Evolutionary conservation across 2,329 filamentous ascomycete genomes (phyloP), one percentile per base, ranked within the genome.

Genomic region (Talaromyces albobiverticillius): DNA sequence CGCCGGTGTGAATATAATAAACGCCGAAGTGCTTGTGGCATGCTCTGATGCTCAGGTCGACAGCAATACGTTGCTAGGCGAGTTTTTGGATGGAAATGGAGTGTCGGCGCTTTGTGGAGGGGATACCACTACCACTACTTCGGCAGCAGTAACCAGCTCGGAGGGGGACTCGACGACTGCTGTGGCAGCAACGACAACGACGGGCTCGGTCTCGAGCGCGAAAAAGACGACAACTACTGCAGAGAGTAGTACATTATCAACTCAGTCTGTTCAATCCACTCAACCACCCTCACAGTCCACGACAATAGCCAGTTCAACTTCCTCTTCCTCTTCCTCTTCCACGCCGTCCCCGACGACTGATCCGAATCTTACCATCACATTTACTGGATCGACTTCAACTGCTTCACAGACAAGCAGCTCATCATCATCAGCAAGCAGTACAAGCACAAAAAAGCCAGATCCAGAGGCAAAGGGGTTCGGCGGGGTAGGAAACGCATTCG

Each of bases 391-490:
- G 29, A 41, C 48, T 8, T 40, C 51, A 1, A 50, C 40, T 16
- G 22, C 34, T 10, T 45, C 38, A 29, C 10, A 23, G 13, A 26
- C 46, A 8, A 54, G 16, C 16, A 43, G 13, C 14, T 29, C 34
- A n/a, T 26, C 42, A 13, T 46, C 53, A 29, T 25, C 42, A 23
- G 43, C 22, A 14, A 26, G 16, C 20, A 40, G 31, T 32, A 16
- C 23, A 18, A 45, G 31, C 18, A 32, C 51, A 5, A 4, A 5
- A 5, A 29, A 29, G 5, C 38, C 53, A 18, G 11, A 51, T 29
- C 20, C 53, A 4, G 53, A 52, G 25, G 36, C 53, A 1, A 43
- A 56, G 31, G 56, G 56, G 31, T 58, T 58, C 36, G 56, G 56
- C 6, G 56, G 56, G 11, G 42, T 48, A 18, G 56, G 56, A 11